These are phyloP conservation scores for Bipolaris bicolor DNA, from an alignment of 2,329 filamentous ascomycete species.

Conservation along the genomic window DNA sequence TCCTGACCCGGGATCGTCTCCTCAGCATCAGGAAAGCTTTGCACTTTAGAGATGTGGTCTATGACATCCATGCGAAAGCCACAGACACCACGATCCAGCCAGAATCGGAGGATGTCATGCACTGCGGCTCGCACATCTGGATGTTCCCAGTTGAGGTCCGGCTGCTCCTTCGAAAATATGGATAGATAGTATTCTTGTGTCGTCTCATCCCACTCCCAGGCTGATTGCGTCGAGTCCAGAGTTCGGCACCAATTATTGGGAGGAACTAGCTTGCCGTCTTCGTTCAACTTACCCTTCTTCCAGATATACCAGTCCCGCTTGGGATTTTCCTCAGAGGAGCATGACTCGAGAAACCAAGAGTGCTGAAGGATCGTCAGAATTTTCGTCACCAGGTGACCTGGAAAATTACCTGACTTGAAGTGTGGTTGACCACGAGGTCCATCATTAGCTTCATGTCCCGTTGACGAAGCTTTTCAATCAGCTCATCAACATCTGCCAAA, in stretches of 20 bases:
- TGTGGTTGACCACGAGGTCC: constrained; percentile 53
- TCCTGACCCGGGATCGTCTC: constrained; percentile 38
- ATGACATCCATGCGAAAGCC: constrained; percentile 53
- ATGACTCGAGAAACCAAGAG: constrained; percentile 64
- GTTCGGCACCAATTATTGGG: constrained; percentile 75
- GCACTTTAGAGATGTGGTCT: constrained; percentile 47
- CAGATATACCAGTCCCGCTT: constrained; percentile 65
- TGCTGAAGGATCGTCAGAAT: constrained; percentile 43
- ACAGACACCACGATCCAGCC: constrained; percentile 72
- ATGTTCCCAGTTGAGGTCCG: constrained; percentile 85
- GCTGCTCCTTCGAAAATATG: constrained; percentile 76
- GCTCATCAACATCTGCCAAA: constrained; percentile 47
- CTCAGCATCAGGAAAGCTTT: constrained; percentile 37
- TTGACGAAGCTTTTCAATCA: constrained; percentile 46
- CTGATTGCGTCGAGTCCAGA: constrained; percentile 60
- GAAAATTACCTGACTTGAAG: constrained; percentile 28
- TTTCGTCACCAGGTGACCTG: too few species aligned
- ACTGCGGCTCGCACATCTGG: constrained; percentile 70
- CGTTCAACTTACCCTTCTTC: constrained; percentile 52
- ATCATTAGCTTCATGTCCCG: constrained; percentile 49
- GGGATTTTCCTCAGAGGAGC: constrained; percentile 52
- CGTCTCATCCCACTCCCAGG: constrained; percentile 73
- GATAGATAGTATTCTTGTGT: constrained; percentile 78
- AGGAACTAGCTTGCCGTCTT: constrained; percentile 67
- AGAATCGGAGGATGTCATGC: constrained; percentile 76